Conservation (phyloP, 108 stramenopile genomes). For the Craspedostauros australis region DNA sequence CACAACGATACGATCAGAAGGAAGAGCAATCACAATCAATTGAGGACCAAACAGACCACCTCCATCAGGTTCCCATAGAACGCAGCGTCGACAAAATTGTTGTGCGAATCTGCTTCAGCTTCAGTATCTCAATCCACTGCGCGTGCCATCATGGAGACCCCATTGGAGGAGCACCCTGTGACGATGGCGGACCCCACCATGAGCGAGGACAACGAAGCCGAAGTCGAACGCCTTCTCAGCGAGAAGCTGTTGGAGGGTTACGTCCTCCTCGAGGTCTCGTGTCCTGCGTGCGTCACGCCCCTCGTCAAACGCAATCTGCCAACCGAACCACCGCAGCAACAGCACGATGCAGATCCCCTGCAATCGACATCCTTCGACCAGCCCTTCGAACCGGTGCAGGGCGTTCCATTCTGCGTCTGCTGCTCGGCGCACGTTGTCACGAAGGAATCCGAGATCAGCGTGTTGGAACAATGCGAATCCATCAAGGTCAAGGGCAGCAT, state of each 20-base stretch:
- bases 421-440: conserved; percentile 39
- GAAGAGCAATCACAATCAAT: too few relatives aligned
- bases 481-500: conserved; percentile 16
- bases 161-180: too few relatives aligned
- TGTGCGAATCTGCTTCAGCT: too few relatives aligned
- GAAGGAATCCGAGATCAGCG: conserved; percentile 16
- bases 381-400: conserved; percentile 31
- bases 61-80: too few relatives aligned
- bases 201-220: conserved; percentile 4
- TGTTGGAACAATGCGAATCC: conserved; percentile 21
- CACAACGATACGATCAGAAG: too few relatives aligned
- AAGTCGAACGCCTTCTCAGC: conserved; percentile 30
- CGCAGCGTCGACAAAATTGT: too few relatives aligned
- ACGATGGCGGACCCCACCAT: too few relatives aligned
- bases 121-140: too few relatives aligned
- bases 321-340: background rate
- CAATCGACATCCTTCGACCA: conserved; percentile 6
- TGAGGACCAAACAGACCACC: too few relatives aligned
- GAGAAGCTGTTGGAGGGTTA: conserved; percentile 37
- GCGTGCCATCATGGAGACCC: too few relatives aligned
- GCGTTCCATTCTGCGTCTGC: conserved; percentile 41
- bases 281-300: conserved; percentile 35
- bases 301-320: conserved; percentile 20
- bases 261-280: conserved; percentile 30
- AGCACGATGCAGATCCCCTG: background rate